Base-by-base conservation (phyloP, 768 basidiomycete genomes). In the Macrolepiota fuliginosa region DNA sequence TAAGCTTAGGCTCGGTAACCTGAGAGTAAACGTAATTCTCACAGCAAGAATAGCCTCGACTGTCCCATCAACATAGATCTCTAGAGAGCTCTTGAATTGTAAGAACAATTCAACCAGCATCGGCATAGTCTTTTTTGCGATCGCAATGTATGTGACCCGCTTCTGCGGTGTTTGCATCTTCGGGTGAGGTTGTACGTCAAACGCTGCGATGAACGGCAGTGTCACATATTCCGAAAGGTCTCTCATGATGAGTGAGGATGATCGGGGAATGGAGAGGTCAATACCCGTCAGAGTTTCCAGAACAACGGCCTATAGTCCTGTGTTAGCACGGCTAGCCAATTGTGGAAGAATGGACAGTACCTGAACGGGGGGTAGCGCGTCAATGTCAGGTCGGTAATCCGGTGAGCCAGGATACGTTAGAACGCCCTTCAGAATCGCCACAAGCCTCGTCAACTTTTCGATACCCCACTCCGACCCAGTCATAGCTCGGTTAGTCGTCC, bases 91-190 rank as follows among this genome's bases (percentile, higher is more conserved):
- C 68, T 87, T 87, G 77, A 91, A 90, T 58, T 76, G 77, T 57
- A 87, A 71, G 74, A 89, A 95, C 3, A 95, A 72, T n/a, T 90
- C 86, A 0, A 92, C 88, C 1, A 96, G 77, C 71, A 83, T 78
- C 0, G 94, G 94, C 90, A 97, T 94, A 13, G 81, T 81, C 72
- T 86, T 90, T 74, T 98, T 98, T 1, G 89, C 81, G n/a, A 98
- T 72, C 2, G 87, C 96, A 54, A 98, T 90, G 70, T 94, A 98
- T 0, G 94, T 94, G 52, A 97, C 80, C 4, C 90, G 84, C 67
- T 86, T 89, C 50, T 79, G 83, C 5, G 79, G 75, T 3, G 76
- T 74, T 51, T 79, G 76, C 25, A 73, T 76, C 55, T 76, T 79
- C 11, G 80, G 69, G 32, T 76, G 68, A 3, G 72, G 63, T 29